These are phyloP conservation scores for Bimuria novae-zelandiae DNA, from an alignment of 2,329 filamentous ascomycete genomes.

Conservation along the genomic window DNA sequence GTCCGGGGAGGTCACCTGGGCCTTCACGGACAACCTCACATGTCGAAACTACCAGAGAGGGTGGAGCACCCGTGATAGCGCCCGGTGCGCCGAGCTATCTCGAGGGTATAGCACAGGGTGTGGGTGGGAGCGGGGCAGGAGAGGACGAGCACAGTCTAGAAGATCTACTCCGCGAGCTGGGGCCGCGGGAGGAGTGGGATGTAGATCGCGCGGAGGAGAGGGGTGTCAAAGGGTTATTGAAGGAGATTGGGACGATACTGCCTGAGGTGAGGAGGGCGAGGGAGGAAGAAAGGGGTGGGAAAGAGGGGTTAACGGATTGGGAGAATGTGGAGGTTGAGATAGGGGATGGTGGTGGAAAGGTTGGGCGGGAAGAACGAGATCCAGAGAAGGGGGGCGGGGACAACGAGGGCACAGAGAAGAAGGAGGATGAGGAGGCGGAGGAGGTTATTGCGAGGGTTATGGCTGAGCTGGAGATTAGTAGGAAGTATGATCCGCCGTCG, in stretches of 20 bases:
- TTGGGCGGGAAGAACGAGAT: conserved; percentile 19
- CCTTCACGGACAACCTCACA: conserved; percentile 26
- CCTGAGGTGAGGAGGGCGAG: conserved; percentile 34
- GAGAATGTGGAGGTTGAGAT: conserved; percentile 39
- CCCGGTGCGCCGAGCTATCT: conserved; percentile 42
- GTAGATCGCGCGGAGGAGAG: conserved; percentile 47
- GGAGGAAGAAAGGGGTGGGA: conserved; percentile 12
- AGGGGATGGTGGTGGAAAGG: conserved; percentile 26
- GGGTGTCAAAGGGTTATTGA: conserved; percentile 48
- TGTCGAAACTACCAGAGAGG: conserved; percentile 11
- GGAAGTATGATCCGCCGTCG: conserved; percentile 42
- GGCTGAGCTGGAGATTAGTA: conserved; percentile 52
- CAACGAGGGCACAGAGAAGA: conserved; percentile 28
- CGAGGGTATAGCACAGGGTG: conserved; percentile 37
- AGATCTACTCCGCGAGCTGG: conserved; percentile 51
- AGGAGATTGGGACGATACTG: conserved; percentile 48
- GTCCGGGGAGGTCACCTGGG: conserved; percentile 33
- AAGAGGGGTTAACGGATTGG: conserved; percentile 35
- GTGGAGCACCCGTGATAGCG: conserved; percentile 26
- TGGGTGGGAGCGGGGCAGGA: conserved; percentile 27
- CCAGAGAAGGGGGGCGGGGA: conserved; percentile 23
- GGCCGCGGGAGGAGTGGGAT: conserved; percentile 46
- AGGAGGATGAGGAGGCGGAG: conserved; percentile 48
- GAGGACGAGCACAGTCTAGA: conserved; percentile 54
- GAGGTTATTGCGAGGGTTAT: conserved; percentile 53